A percentile compares a stretch with the other conserved stretches of the same genome.
phyloP scores from a whole-genome alignment of 805 yeast species.

The Ogataea ramenticola region DNA sequence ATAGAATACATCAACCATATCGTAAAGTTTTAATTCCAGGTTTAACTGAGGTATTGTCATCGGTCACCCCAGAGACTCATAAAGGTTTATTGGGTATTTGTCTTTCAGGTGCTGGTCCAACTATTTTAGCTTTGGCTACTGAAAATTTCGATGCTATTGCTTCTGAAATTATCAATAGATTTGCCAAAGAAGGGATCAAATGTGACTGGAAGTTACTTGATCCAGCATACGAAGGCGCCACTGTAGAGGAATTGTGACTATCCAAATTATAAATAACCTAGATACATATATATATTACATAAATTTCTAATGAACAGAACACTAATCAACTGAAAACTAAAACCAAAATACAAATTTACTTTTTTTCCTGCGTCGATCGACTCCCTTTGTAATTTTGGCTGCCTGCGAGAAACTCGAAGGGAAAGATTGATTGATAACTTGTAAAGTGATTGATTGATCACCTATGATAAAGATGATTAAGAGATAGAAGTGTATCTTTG shows the following conservation, averaged over 20 bases:
- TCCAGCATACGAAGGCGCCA: conserved; percentile 85
- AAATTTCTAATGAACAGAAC: too few species aligned
- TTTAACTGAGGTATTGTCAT: conserved; percentile 65
- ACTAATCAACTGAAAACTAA: too few species aligned
- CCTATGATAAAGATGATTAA: too few species aligned
- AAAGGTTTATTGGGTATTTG: conserved; percentile 91
- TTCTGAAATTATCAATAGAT: conserved; percentile 59
- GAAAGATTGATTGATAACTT: background rate
- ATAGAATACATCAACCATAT: conserved; percentile 95
- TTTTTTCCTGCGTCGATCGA: background rate
- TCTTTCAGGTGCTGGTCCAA: conserved; percentile 97
- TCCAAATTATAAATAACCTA: background rate
- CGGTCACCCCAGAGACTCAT: conserved; percentile 75
- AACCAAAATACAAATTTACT: background rate
- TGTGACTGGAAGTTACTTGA: conserved; percentile 83
- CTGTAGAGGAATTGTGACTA: conserved; percentile 30
- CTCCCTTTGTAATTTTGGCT: too few species aligned
- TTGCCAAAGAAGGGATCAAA: conserved; percentile 53
- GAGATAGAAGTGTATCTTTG: too few species aligned
- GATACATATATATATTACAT: too few species aligned
- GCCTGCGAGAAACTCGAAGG: background rate
- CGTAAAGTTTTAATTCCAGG: conserved; percentile 91
- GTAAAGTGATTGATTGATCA: too few species aligned
- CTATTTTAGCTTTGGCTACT: conserved; percentile 89
- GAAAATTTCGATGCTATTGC: conserved; percentile 83